phyloP scores from a whole-genome alignment of 257 asterid species.

The Solanum chaucha region DNA sequence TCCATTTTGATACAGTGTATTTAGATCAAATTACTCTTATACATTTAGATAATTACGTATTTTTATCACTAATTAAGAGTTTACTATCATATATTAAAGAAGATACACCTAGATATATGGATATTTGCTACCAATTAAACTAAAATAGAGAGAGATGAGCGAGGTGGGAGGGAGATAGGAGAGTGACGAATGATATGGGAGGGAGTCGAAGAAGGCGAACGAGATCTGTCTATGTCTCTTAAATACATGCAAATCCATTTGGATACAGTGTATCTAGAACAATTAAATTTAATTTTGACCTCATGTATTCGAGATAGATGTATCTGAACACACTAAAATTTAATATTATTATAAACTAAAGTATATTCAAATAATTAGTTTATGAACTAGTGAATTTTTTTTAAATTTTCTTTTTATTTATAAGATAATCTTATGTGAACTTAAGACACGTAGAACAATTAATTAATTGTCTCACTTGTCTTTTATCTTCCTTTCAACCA shows the following conservation, averaged over 20 bases:
- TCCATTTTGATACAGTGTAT: too few relatives aligned
- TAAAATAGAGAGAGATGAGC: neutral
- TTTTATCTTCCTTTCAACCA: neutral
- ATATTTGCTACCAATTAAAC: neutral
- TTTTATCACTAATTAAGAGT: neutral
- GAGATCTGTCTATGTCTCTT: neutral
- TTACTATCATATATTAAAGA: neutral
- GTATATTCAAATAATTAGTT: too few relatives aligned
- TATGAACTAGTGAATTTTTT: too few relatives aligned
- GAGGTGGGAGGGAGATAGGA: neutral
- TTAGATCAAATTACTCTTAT: neutral
- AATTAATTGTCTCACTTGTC: neutral
- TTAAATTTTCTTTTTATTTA: too few relatives aligned
- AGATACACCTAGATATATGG: neutral
- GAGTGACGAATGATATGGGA: too few relatives aligned
- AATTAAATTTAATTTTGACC: neutral
- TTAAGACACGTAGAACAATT: neutral
- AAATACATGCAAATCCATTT: neutral
- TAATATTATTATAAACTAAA: too few relatives aligned
- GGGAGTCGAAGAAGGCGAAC: neutral
- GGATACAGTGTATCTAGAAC: too few relatives aligned
- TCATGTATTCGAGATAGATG: too few relatives aligned
- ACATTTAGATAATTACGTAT: too few relatives aligned
- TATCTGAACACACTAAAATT: too few relatives aligned
- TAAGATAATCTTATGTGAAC: too few relatives aligned